These are phyloP conservation scores for Carallia pectinifolia DNA, from an alignment of 345 rosid genomes.

Conservation along the genomic window DNA sequence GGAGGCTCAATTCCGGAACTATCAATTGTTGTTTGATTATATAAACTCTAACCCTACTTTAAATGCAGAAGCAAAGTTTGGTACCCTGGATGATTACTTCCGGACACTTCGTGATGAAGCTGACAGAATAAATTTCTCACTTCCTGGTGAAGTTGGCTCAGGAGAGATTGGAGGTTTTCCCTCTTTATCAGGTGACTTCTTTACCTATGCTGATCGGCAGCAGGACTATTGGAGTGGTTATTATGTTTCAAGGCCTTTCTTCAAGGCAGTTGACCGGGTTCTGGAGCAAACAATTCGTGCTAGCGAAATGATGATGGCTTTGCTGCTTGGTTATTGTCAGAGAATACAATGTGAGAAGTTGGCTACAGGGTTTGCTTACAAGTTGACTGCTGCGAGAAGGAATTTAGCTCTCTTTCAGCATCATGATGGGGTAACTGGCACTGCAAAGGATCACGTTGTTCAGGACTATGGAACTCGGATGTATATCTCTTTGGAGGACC, in stretches of 20 bases:
- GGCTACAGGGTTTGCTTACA: constrained; percentile 66
- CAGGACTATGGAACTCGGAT: constrained; percentile 84
- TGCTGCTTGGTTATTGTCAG: constrained; percentile 86
- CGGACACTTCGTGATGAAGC: constrained; percentile 76
- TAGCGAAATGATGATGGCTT: constrained; percentile 82
- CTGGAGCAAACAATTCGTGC: constrained; percentile 90
- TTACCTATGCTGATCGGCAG: constrained; percentile 90
- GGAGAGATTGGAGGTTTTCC: constrained; percentile 82
- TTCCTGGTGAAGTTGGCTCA: constrained; percentile 80
- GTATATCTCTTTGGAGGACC: constrained; percentile 87
- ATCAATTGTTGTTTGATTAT: constrained; percentile 82
- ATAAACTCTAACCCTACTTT: constrained; percentile 85
- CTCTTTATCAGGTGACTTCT: constrained; percentile 94
- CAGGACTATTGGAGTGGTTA: constrained; percentile 99
- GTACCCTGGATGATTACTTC: constrained; percentile 92
- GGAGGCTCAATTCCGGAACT: constrained; percentile 91
- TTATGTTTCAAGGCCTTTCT: constrained; percentile 96
- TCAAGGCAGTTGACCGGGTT: constrained; percentile 96
- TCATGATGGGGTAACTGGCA: constrained; percentile 98
- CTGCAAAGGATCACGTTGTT: constrained; percentile 94
- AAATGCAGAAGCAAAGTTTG: constrained; percentile 84
- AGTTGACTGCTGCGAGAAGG: constrained; percentile 94
- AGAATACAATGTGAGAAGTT: constrained; percentile 79
- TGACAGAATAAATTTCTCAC: constrained; percentile 75
- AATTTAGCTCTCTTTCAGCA: constrained; percentile 98